Evolutionary conservation across 1,139 yeast genomes (phyloP), one percentile per base, ranked within the genome.

Genomic region (Blastobotrys ciferrii): DNA sequence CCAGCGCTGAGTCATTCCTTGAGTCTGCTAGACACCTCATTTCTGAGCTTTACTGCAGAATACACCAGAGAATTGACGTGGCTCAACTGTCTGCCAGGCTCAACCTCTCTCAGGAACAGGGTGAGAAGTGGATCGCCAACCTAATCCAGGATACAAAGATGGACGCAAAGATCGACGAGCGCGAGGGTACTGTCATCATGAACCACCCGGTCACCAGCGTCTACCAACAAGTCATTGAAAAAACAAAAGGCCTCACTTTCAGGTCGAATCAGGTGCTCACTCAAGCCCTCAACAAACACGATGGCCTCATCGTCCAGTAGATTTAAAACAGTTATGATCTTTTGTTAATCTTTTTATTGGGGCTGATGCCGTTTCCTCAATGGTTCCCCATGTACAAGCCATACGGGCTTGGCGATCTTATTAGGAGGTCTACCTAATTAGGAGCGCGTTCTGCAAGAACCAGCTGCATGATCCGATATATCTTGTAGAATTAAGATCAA

Each of bases 211-310:
- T 68, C 9, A 65, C 70, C 42, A 64, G 72, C 50, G 78, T 76
- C 30, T 78, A 77, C 63, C 81, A 77, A 60, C 81, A 78, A 57
- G 77, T 80, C 39, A 75, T 77, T 58, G 84, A 80, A 57, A 78
- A 75, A 64, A 79, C 84, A 20, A 80, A 78, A 70, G 81, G 80
- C 4, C 67, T 80, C 57, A 74, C 79, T 31, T 79, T 76, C 67
- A 73, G 80, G 61, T 76, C 82, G 25, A 75, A 72, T 60, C 83
- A 79, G 63, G 71, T 78, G 45, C 68, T 78, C 46, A 53, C 64
- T 41, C 67, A 66, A 52, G 68, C 67, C 42, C 48, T 60, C 41
- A 60, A 61, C 56, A 65, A 59, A 57, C 57, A 58, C 46, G 61
- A 55, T 14, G 44, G 52, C 17, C 50, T 40, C 12, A 31, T 52